Base-by-base conservation (phyloP, 257 asterid species). In the Solanum medicagineum region DNA sequence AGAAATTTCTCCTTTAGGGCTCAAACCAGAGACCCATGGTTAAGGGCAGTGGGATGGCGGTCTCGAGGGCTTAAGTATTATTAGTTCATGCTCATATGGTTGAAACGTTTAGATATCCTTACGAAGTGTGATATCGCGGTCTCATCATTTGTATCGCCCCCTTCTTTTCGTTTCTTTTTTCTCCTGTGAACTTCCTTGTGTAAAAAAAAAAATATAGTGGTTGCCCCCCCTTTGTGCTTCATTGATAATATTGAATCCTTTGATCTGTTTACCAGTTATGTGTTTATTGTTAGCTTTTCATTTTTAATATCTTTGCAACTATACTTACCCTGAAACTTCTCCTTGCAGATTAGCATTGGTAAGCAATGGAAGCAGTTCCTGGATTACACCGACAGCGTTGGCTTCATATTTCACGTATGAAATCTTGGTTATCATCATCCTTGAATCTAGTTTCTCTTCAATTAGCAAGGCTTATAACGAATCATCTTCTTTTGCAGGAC, bases 351-450 rank as follows among this genome's bases (percentile, higher is more conserved):
- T 83, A 94, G 98, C 93, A 94, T 97, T 69, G 99, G 98, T 84
- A 92, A 81, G 83, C 98, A 94, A 63, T 97, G 97, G 99, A 95
- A 95, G 95, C 93, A 91, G 88, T 88, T 93, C 84, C 94, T 97
- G 69, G 99, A 94, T 88, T 91, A 88, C 91, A 93, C 91, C 14
- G 95, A 91, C 0, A 16, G 88, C 1, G 88, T 93, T 29, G 98
- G 98, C 77, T 97, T 90, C 92, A 92, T 94, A 70, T 77, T 89
- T 91, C 98, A 97, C 60, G 98, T 94, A 89, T 85, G 98, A 51
- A 5, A 53, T 51, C n/a, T 69, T 66, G 16, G 15, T 9, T 26
- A 53, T 77, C 1, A 1, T 26, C 16, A 4, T 0, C 83, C 63
- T 51, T 77, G 10, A 26, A 53, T 51, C 26, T 65, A 4, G 26